A percentile compares a stretch with the other conserved stretches of the same genome.
These are phyloP conservation scores for Phyllosticta citribraziliensis DNA, from an alignment of 2,329 filamentous ascomycete species.

Conservation along the genomic window DNA sequence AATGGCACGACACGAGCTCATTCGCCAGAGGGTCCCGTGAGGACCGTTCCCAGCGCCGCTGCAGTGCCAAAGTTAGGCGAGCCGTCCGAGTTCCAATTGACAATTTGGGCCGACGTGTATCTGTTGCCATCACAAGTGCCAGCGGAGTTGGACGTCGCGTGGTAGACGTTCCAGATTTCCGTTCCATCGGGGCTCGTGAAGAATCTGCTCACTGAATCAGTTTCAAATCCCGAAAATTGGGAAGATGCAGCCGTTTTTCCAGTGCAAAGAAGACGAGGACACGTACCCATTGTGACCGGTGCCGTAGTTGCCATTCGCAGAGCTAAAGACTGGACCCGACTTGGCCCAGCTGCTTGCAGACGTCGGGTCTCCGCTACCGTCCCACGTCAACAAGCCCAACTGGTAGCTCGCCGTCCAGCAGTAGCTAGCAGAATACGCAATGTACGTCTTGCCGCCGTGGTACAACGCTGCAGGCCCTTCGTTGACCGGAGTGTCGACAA, in stretches of 20 bases:
- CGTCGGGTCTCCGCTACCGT: conserved; percentile 39
- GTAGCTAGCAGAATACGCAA: conserved; percentile 46
- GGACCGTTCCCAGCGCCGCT: conserved; percentile 20
- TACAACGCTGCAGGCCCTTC: conserved; percentile 48
- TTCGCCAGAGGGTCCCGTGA: conserved; percentile 28
- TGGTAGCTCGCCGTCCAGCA: conserved; percentile 48
- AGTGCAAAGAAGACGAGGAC: neutral
- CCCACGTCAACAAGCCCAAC: conserved; percentile 45
- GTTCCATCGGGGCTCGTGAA: conserved; percentile 46
- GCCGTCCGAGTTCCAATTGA: conserved; percentile 43
- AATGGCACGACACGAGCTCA: neutral
- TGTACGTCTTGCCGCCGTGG: conserved; percentile 42
- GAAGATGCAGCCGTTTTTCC: neutral
- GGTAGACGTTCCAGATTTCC: conserved; percentile 48
- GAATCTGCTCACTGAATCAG: conserved; percentile 31
- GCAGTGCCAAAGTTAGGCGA: conserved; percentile 42
- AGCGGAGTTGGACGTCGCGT: conserved; percentile 40
- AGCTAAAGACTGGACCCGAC: conserved; percentile 42
- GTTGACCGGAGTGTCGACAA: conserved; percentile 41
- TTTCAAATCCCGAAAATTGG: neutral
- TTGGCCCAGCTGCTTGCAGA: conserved; percentile 41
- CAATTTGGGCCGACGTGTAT: conserved; percentile 44
- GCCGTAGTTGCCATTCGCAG: conserved; percentile 48
- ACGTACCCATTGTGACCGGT: conserved; percentile 43
- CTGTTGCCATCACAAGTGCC: conserved; percentile 45